These are phyloP conservation scores for Amanita pseudoporphyria DNA, from an alignment of 768 basidiomycete genomes.

Conservation along the genomic window DNA sequence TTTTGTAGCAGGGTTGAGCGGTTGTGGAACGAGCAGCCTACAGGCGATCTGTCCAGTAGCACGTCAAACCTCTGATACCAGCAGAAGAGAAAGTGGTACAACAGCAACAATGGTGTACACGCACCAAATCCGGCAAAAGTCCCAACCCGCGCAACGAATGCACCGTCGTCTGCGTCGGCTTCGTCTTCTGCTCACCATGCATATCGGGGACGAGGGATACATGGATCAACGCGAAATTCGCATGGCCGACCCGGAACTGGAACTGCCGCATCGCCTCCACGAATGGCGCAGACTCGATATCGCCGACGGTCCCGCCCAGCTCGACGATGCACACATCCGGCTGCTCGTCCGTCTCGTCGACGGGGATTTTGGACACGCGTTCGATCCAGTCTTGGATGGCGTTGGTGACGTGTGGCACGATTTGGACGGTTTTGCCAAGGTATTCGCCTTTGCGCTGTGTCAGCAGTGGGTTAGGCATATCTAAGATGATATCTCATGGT, in stretches of 20 bases:
- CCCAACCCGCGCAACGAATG: conserved; percentile 90
- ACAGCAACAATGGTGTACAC: too few relatives aligned
- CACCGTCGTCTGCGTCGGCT: conserved; percentile 96
- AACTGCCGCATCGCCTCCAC: conserved; percentile 99
- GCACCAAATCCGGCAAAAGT: conserved; percentile 82
- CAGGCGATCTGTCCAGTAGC: conserved; percentile 70
- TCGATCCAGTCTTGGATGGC: conserved; percentile 99
- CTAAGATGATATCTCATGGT: too few relatives aligned
- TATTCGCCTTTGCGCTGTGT: conserved; percentile 79
- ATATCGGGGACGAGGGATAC: conserved; percentile 98
- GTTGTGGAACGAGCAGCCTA: conserved; percentile 69
- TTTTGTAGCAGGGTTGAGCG: conserved; percentile 79
- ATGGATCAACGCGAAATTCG: conserved; percentile 95
- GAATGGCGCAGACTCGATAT: conserved; percentile 98
- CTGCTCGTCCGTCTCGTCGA: conserved; percentile 86
- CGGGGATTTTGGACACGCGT: conserved; percentile 87
- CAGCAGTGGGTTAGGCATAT: too few relatives aligned
- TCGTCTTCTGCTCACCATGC: conserved; percentile 98
- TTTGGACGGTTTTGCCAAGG: conserved; percentile 96
- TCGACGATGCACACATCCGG: conserved; percentile 98
- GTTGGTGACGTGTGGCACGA: conserved; percentile 93
- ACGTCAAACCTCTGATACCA: not conserved
- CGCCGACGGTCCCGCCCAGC: conserved; percentile 97
- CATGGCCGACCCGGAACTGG: conserved; percentile 94
- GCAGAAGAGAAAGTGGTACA: not conserved